Evolutionary conservation across 176 grass and related monocot genomes (phyloP), one percentile per base, ranked within the genome.

Genomic region (Paspalum vaginatum): DNA sequence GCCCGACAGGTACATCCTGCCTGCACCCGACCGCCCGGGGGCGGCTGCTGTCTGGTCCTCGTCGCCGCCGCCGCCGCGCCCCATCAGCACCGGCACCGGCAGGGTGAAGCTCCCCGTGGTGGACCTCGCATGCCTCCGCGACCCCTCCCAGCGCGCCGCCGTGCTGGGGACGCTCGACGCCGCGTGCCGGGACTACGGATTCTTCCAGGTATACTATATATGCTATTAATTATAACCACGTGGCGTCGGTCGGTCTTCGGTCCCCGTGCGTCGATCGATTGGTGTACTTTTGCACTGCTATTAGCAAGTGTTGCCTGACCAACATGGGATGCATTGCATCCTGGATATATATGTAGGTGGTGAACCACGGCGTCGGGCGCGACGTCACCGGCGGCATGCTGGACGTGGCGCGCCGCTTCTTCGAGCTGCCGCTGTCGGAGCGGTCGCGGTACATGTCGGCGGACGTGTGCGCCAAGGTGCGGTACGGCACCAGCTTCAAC

Each of bases 401-500:
- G 10, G 86, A 86, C 56, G 90, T 87, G 45, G 88, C 80, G 39
- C 79, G 60, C 25, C 89, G 96, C 5, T 99, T 99, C 84, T 99
- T 99, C 84, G 86, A 74, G 24, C 87, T 93, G 41, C 84, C 90
- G 9, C 75, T 86, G 8, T n/a, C 72, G 17, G 96, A 93, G 50
- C 85, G 90, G 7, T 61, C 70, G 11, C 81, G 79, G 62, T 77
- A 93, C 79, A 99, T 99, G 96, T 91, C 96, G 24, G 21, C 86
- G 5, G 92, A 95, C 60, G 75, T 93, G 68, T 63, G 84, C 7
- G 65, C 77, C 0, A 49, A 84, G 1, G 92, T 99, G 26, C 40
- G 92, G 21, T 95, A 93, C 81, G 96, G 96, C 46, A 99, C 96
- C n/a, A 99, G 96, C 83, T 99, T 95, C 90, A 99, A 99, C 86